Evolutionary conservation across 306 rosid genomes (phyloP).

Genomic region (Luffa aegyptiaca): DNA sequence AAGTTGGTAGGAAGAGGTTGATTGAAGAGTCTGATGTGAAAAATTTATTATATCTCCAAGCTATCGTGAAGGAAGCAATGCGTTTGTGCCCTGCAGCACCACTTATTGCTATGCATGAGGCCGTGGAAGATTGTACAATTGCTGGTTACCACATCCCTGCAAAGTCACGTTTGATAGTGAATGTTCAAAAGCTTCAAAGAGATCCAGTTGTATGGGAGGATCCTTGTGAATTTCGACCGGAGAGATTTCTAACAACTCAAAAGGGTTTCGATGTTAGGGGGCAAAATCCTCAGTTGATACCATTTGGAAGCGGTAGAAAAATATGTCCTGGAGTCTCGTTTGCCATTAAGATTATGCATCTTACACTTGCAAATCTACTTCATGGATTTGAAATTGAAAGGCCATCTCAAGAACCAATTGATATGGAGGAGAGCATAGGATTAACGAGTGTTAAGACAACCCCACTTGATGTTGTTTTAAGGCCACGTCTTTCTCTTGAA

Average conservation of each 20-base stretch:
- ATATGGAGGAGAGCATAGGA: no score
- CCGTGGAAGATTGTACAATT: conserved; percentile 38
- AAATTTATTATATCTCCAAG: conserved; percentile 29
- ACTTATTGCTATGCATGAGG: conserved; percentile 37
- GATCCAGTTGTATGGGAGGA: conserved; percentile 45
- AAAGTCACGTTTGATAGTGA: conserved; percentile 41
- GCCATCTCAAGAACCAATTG: no score
- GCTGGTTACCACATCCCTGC: conserved; percentile 40
- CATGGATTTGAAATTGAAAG: no score
- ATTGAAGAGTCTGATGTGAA: conserved; percentile 39
- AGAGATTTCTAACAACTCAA: conserved; percentile 27
- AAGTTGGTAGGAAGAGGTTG: conserved; percentile 27
- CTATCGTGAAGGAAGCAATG: conserved; percentile 41
- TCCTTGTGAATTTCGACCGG: conserved; percentile 33
- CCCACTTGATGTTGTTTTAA: no score
- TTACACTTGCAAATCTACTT: no score
- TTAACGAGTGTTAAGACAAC: no score
- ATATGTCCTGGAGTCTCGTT: no score
- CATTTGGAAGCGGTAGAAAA: no score
- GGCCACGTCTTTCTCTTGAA: no score
- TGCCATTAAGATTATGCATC: no score
- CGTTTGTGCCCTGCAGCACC: conserved; percentile 51
- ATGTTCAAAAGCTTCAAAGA: conserved; percentile 49
- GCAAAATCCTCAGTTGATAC: no score
- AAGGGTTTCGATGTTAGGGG: no score